Percentiles rank a stretch among this genome's conserved stretches.
Evolutionary conservation across 495 filamentous ascomycete genomes (phyloP).

Genomic region (Neurospora sp.): DNA sequence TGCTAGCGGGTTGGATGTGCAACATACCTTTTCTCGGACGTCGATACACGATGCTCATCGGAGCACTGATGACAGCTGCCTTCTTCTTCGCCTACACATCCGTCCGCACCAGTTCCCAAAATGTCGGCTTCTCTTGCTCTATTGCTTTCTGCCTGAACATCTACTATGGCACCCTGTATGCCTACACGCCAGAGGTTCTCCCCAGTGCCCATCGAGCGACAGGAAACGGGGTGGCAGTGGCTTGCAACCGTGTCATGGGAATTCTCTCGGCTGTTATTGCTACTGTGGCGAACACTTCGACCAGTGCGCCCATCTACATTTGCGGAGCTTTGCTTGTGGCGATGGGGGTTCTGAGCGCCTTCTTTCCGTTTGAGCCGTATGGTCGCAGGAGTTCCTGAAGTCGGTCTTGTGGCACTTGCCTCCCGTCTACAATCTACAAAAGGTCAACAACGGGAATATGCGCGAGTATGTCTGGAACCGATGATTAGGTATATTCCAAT

Average conservation of each 20-base stretch:
- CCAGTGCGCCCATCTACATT: slow-evolving; percentile 55
- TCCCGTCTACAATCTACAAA: background rate
- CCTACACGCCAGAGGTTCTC: slow-evolving; percentile 49
- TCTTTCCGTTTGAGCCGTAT: slow-evolving; percentile 65
- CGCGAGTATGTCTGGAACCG: background rate
- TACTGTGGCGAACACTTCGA: slow-evolving; percentile 46
- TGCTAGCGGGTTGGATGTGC: slow-evolving; percentile 56
- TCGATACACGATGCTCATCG: slow-evolving; percentile 56
- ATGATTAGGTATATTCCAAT: background rate
- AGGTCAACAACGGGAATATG: background rate
- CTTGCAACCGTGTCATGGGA: slow-evolving; percentile 61
- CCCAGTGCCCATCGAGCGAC: slow-evolving; percentile 61
- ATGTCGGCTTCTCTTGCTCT: slow-evolving; percentile 54
- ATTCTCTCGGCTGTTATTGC: slow-evolving; percentile 60
- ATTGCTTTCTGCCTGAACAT: slow-evolving; percentile 60
- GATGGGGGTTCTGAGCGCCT: slow-evolving; percentile 48
- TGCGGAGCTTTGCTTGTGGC: slow-evolving; percentile 56
- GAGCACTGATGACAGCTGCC: slow-evolving; percentile 47
- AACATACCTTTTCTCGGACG: slow-evolving; percentile 46
- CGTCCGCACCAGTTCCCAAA: slow-evolving; percentile 47
- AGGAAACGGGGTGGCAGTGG: slow-evolving; percentile 60
- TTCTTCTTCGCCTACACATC: slow-evolving; percentile 66
- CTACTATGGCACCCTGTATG: slow-evolving; percentile 65
- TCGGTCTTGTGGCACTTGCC: background rate
- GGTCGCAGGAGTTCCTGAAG: slow-evolving; percentile 52